Evolutionary conservation across 2,329 filamentous ascomycete genomes (phyloP).

Genomic region (Coniella lustricola): DNA sequence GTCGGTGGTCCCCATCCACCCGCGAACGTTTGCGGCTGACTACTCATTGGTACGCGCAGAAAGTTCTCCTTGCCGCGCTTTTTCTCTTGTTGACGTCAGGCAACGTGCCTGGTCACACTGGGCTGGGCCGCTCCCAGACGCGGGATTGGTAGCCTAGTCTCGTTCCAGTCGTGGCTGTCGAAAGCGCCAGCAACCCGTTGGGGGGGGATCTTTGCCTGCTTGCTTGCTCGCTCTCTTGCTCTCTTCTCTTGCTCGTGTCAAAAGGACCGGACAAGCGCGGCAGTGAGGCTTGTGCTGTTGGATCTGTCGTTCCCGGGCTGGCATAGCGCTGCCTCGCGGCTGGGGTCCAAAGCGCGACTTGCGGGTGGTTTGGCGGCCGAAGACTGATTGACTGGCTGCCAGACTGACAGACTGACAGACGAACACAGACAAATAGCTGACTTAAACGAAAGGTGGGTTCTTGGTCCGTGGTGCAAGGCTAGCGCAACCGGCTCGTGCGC

Average conservation of each 20-base stretch:
- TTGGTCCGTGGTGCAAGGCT: background rate
- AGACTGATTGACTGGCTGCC: too few relatives aligned
- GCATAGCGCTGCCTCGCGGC: too few relatives aligned
- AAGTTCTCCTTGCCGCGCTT: background rate
- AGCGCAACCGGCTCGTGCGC: constrained; percentile 5
- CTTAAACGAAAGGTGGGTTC: background rate
- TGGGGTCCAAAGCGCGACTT: too few relatives aligned
- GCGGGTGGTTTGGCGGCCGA: too few relatives aligned
- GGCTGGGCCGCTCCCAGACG: background rate
- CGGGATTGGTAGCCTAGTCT: background rate
- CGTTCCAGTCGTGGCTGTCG: background rate
- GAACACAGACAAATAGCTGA: too few relatives aligned
- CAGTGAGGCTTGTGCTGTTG: too few relatives aligned
- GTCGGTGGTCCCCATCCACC: background rate
- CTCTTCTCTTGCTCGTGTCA: background rate
- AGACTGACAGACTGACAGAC: too few relatives aligned
- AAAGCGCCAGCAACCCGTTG: too few relatives aligned
- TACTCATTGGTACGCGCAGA: background rate
- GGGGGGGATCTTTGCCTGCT: background rate
- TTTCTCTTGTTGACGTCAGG: constrained; percentile 4
- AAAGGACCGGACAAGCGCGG: background rate
- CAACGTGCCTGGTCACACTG: background rate
- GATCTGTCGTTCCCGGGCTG: too few relatives aligned
- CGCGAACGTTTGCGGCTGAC: background rate
- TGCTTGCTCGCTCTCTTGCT: background rate